These are phyloP conservation scores for Sutorius eximius DNA, from an alignment of 1,284 basidiomycete species.

Conservation along the genomic window DNA sequence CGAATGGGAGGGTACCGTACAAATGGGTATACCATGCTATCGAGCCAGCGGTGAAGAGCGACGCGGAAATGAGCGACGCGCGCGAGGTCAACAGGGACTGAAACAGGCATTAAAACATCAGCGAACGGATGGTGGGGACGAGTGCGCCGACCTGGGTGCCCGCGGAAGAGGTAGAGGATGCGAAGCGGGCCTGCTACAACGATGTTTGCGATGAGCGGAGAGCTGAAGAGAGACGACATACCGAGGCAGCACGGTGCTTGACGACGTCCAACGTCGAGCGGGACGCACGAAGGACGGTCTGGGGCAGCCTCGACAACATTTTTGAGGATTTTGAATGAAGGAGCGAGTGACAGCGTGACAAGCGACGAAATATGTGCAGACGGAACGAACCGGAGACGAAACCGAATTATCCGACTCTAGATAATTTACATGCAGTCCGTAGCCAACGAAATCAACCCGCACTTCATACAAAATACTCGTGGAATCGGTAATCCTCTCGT, in stretches of 20 bases:
- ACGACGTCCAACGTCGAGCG: slow-evolving; percentile 41
- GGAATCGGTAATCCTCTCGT: slow-evolving; percentile 6
- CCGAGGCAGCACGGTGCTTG: slow-evolving; percentile 47
- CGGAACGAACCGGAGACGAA: slow-evolving; percentile 38
- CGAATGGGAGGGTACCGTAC: slow-evolving; percentile 85
- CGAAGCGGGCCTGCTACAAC: slow-evolving; percentile 60
- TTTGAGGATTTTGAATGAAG: slow-evolving; percentile 48
- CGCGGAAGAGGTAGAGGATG: slow-evolving; percentile 59
- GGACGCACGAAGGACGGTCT: slow-evolving; percentile 51
- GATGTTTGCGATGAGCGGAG: slow-evolving; percentile 12
- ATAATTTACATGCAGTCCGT: slow-evolving; percentile 36
- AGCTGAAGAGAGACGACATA: slow-evolving; percentile 28
- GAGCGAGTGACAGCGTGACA: slow-evolving; percentile 27
- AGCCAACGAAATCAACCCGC: slow-evolving; percentile 11
- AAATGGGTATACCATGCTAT: slow-evolving; percentile 96
- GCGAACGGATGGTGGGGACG: neutral
- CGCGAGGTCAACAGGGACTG: slow-evolving; percentile 67
- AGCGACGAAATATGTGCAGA: slow-evolving; percentile 15
- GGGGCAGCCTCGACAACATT: slow-evolving; percentile 78
- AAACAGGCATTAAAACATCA: slow-evolving; percentile 23
- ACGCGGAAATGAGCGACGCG: slow-evolving; percentile 75
- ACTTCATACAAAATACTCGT: slow-evolving; percentile 21
- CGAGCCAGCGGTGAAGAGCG: slow-evolving; percentile 81
- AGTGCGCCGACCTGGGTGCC: slow-evolving; percentile 54
- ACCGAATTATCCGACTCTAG: slow-evolving; percentile 22